Evolutionary conservation across 805 yeast species (phyloP), one percentile per base, ranked within the genome.

Genomic region (Kuraishia molischiana): DNA sequence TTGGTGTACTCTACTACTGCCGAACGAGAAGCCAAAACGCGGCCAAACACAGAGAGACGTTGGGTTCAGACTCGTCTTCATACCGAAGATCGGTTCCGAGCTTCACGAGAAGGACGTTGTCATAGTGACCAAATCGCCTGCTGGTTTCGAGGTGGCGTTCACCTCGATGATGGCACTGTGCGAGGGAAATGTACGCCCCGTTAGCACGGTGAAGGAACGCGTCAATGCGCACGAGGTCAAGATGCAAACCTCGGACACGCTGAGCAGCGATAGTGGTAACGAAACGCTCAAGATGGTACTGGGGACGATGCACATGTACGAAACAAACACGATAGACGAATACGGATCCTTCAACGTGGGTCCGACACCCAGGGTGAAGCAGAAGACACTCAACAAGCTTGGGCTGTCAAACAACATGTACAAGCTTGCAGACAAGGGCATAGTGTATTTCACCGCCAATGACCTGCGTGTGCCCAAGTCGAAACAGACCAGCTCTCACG

Each of bases 321-420:
- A 54, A 29, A 35, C 58, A 8, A 38, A 39, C 43, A 41, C 53
- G 38, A 32, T 50, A 30, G 51, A 54, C 43, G 17, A 11, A 10
- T 17, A 10, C 13, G 35, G 41, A 30, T 41, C 38, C 24, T 66
- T 67, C 67, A 49, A 53, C 34, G 46, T 69, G 37, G 77, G 79
- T 1, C 63, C 74, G 2, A 62, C 69, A 4, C 72, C 75, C 3
- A 50, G 66, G 35, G 59, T 61, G 5, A 56, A 64, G 41, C 55
- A 35, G 43, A 46, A 19, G 45, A 49, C 31, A 29, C 30, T 35
- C 14, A 39, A 36, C 43, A 45, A 29, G 33, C 31, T 38, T 22
- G 32, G 31, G 15, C 32, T 44, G 14, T 34, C 37, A 15, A 39
- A 28, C 9, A 42, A 42, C 17, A 35, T 37, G 10, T 40, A 39